phyloP scores from a whole-genome alignment of 495 filamentous ascomycete species.

The Echria macrotheca region DNA sequence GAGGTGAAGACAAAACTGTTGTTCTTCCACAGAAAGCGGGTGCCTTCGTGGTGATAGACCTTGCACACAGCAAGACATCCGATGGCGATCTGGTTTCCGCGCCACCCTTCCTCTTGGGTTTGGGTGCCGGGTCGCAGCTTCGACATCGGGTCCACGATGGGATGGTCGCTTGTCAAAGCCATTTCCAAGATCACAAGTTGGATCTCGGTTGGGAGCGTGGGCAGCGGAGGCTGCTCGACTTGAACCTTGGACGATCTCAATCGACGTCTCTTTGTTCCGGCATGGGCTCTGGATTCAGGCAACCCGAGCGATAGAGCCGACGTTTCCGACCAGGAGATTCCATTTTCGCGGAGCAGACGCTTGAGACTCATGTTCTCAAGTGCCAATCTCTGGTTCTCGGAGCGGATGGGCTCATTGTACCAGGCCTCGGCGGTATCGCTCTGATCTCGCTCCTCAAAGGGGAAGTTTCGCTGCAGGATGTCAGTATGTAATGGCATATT shows the following conservation, averaged over 20 bases:
- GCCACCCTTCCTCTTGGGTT: conserved; percentile 28
- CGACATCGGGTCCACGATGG: conserved; percentile 45
- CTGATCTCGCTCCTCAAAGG: conserved; percentile 40
- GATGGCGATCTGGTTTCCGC: conserved; percentile 34
- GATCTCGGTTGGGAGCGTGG: conserved; percentile 40
- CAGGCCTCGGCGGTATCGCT: conserved; percentile 35
- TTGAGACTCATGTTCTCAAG: conserved; percentile 36
- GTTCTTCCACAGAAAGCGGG: conserved; percentile 35
- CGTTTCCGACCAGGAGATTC: conserved; percentile 31
- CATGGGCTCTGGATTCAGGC: no score
- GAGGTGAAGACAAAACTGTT: conserved; percentile 45
- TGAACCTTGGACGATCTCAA: not conserved
- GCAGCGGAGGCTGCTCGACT: conserved; percentile 19
- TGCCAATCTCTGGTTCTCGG: conserved; percentile 26
- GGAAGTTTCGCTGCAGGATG: conserved; percentile 6
- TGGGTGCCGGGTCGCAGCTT: conserved; percentile 29
- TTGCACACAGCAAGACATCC: conserved; percentile 40
- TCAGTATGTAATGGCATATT: conserved; percentile 11
- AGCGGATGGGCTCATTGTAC: conserved; percentile 35
- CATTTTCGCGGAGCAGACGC: conserved; percentile 33
- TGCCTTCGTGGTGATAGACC: conserved; percentile 37
- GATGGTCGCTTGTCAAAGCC: conserved; percentile 36
- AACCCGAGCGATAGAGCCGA: not conserved
- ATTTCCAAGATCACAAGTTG: conserved; percentile 39
- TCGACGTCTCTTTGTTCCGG: no score